phyloP scores from a whole-genome alignment of 2,329 filamentous ascomycete genomes.

The Aspergillus luchuensis region DNA sequence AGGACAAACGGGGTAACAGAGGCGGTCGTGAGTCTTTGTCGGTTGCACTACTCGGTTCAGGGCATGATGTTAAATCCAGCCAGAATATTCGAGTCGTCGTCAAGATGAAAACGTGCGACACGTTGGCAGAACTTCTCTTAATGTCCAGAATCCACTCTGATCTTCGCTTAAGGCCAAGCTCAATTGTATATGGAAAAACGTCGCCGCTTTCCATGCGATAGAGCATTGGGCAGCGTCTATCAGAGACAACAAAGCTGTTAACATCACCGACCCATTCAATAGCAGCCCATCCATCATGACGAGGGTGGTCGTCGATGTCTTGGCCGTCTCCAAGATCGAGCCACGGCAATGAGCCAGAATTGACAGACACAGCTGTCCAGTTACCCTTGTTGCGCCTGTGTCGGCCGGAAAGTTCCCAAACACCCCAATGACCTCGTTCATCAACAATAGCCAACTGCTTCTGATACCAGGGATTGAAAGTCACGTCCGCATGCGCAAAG shows the following conservation, averaged over 20 bases:
- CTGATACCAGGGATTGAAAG: conserved; percentile 62
- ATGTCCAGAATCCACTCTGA: conserved; percentile 60
- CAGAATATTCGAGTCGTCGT: conserved; percentile 56
- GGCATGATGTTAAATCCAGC: conserved; percentile 41
- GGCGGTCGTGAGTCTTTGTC: conserved; percentile 28
- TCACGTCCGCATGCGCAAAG: conserved; percentile 54
- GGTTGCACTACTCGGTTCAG: conserved; percentile 23
- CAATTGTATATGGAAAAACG: conserved; percentile 32
- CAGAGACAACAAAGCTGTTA: conserved; percentile 54
- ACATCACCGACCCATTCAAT: conserved; percentile 44
- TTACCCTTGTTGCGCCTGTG: conserved; percentile 30
- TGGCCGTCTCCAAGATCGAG: conserved; percentile 19
- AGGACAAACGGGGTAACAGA: conserved; percentile 46
- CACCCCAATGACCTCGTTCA: conserved; percentile 55
- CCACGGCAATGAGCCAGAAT: conserved; percentile 36
- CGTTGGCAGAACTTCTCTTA: conserved; percentile 44
- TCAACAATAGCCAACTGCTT: conserved; percentile 60
- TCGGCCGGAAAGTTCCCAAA: conserved; percentile 48
- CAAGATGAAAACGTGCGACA: conserved; percentile 53
- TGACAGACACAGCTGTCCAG: conserved; percentile 31
- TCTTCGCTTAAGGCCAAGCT: conserved; percentile 38
- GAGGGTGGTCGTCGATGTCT: conserved; percentile 16
- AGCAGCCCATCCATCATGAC: conserved; percentile 48
- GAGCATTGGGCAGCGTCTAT: conserved; percentile 46
- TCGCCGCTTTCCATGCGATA: conserved; percentile 35